Conservation (phyloP, 768 basidiomycete species). For the Kwoniella dendrophila region DNA sequence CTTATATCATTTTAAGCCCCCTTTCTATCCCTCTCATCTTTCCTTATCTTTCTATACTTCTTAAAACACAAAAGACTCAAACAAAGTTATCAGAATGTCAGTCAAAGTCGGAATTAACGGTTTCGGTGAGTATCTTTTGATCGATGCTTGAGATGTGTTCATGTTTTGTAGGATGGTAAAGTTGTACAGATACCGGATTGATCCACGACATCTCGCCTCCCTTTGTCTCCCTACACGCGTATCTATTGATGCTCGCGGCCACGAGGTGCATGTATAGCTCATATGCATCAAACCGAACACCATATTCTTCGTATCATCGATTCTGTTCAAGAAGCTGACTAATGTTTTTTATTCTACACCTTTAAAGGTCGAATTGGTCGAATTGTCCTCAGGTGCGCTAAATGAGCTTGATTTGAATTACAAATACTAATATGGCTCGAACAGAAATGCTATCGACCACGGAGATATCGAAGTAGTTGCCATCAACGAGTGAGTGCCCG, state of each 20-base stretch:
- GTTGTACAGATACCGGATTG: not conserved
- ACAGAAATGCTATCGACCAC: constrained; percentile 81
- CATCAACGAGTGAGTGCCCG: constrained; percentile 85
- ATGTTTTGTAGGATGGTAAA: not conserved
- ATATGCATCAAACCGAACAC: not conserved
- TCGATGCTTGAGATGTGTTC: constrained; percentile 3
- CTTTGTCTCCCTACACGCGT: constrained; percentile 4
- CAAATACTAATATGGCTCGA: not conserved
- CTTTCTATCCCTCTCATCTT: constrained; percentile 15
- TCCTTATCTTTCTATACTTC: not conserved
- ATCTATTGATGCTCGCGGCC: no score
- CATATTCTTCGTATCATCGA: not conserved
- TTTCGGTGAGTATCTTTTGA: constrained; percentile 60
- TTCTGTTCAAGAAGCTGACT: not conserved
- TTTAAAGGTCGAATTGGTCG: constrained; percentile 93
- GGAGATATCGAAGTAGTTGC: constrained; percentile 82
- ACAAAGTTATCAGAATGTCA: constrained; percentile 53
- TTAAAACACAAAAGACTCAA: constrained; percentile 7
- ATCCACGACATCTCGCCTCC: not conserved
- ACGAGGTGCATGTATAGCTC: no score
- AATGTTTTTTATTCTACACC: constrained; percentile 62
- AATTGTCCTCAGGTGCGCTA: constrained; percentile 68
- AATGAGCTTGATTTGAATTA: not conserved
- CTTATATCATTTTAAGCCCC: constrained; percentile 11
- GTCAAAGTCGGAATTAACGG: constrained; percentile 97